phyloP scores from a whole-genome alignment of 305 asterid species.

The Fraxinus xanthoxyloides region DNA sequence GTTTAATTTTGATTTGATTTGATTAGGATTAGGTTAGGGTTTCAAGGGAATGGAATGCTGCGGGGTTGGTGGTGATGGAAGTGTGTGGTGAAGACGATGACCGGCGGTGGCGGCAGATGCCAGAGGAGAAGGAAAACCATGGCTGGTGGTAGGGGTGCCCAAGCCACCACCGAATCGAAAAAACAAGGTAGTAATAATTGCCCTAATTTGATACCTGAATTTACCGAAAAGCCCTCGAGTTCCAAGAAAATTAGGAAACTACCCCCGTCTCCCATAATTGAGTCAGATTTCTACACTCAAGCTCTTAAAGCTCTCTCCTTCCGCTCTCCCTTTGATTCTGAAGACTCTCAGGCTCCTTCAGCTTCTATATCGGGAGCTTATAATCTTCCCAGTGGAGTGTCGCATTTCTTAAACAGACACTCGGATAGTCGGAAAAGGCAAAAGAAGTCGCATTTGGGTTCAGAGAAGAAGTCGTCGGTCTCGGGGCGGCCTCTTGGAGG shows the following conservation, averaged over 20 bases:
- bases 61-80: constrained; percentile 46
- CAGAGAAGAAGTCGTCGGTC: constrained; percentile 61
- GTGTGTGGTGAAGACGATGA: constrained; percentile 56
- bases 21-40: constrained; percentile 39
- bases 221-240: constrained; percentile 64
- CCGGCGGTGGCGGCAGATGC: constrained; percentile 56
- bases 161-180: constrained; percentile 40
- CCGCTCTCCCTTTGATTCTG: constrained; percentile 73
- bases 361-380: constrained; percentile 36
- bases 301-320: constrained; percentile 73
- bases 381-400: constrained; percentile 64
- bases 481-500: constrained; percentile 48
- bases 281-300: constrained; percentile 62
- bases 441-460: constrained; percentile 64
- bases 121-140: constrained; percentile 37
- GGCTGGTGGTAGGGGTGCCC: constrained; percentile 57
- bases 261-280: constrained; percentile 41
- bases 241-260: constrained; percentile 38
- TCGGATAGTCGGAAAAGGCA: constrained; percentile 75
- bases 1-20: constrained; percentile 6
- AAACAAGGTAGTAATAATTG: constrained; percentile 35
- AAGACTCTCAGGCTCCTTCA: constrained; percentile 50
- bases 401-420: constrained; percentile 56
- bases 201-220: constrained; percentile 46
- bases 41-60: constrained; percentile 49